A percentile compares a stretch with the other conserved stretches of the same genome.
Evolutionary conservation across 2,329 filamentous ascomycete genomes (phyloP).

Genomic region (Epichloe brachyelytri): DNA sequence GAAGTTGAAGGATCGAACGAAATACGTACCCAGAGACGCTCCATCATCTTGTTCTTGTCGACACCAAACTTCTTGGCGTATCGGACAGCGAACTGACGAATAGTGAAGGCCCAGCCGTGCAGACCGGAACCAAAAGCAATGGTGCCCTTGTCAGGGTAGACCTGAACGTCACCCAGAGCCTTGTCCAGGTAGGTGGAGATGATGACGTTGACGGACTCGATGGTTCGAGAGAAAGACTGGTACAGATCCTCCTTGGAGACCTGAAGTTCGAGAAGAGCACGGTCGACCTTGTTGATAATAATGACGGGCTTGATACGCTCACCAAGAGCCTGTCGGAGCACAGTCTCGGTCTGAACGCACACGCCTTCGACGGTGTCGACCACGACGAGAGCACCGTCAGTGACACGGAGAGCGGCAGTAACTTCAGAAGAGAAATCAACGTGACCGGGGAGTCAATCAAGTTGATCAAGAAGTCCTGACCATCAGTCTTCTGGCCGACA

Average conservation of each 20-base stretch:
- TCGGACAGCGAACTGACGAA: slow-evolving; percentile 89
- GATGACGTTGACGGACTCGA: slow-evolving; percentile 99
- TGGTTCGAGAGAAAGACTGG: slow-evolving; percentile 98
- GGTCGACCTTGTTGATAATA: slow-evolving; percentile 99
- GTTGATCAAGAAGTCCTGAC: slow-evolving; percentile 99
- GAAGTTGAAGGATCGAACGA: background rate
- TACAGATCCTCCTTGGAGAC: slow-evolving; percentile 98
- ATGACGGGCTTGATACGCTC: slow-evolving; percentile 99
- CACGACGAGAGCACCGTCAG: slow-evolving; percentile 97
- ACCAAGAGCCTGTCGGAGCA: slow-evolving; percentile 95
- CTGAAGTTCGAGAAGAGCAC: slow-evolving; percentile 97
- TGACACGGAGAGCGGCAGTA: slow-evolving; percentile 98
- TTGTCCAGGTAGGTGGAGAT: slow-evolving; percentile 99
- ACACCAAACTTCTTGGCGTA: slow-evolving; percentile 99
- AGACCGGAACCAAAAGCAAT: slow-evolving; percentile 99
- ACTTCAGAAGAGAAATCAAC: slow-evolving; percentile 99
- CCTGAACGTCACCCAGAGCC: slow-evolving; percentile 91
- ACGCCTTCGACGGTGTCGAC: slow-evolving; percentile 99
- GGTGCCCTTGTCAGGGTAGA: slow-evolving; percentile 95
- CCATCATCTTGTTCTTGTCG: slow-evolving; percentile 99
- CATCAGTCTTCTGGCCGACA: slow-evolving; percentile 71
- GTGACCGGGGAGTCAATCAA: slow-evolving; percentile 99
- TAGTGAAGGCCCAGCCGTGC: slow-evolving; percentile 98
- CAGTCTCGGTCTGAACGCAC: slow-evolving; percentile 99
- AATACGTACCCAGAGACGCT: slow-evolving; percentile 81